Conservation (phyloP, 495 filamentous ascomycete genomes). For the Penicillium desertorum region DNA sequence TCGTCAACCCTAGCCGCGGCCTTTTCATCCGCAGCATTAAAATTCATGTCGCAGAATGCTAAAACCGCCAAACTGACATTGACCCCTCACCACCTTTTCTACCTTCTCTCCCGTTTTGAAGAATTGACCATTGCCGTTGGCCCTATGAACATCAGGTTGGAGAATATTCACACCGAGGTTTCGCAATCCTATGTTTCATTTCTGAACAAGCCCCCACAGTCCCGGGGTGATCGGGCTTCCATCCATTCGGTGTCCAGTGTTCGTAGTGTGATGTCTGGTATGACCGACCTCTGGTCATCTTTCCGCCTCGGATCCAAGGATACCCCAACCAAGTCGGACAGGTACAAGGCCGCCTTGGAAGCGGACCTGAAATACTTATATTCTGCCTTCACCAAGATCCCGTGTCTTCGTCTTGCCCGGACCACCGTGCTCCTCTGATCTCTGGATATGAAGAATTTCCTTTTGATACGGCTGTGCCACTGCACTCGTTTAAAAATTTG, state of each 20-base stretch:
- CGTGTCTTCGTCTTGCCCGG: constrained; percentile 85
- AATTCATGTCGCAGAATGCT: constrained; percentile 76
- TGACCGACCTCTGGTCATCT: constrained; percentile 88
- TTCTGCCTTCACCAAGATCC: constrained; percentile 97
- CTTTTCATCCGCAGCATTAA: constrained; percentile 79
- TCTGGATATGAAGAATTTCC: constrained; percentile 96
- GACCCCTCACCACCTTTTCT: constrained; percentile 97
- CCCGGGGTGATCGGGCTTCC: constrained; percentile 77
- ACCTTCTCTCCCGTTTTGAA: constrained; percentile 90
- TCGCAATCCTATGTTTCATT: constrained; percentile 95
- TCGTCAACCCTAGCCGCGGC: constrained; percentile 75
- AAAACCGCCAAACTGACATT: constrained; percentile 90
- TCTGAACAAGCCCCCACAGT: constrained; percentile 72
- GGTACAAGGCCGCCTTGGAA: constrained; percentile 78
- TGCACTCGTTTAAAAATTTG: constrained; percentile 94
- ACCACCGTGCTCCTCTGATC: constrained; percentile 84
- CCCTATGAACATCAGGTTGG: constrained; percentile 91
- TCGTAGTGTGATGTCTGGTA: constrained; percentile 93
- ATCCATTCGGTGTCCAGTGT: constrained; percentile 96
- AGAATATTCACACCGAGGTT: constrained; percentile 87
- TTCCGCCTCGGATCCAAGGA: constrained; percentile 76
- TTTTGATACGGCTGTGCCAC: constrained; percentile 94
- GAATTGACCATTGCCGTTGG: constrained; percentile 86
- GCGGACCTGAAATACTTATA: constrained; percentile 93
- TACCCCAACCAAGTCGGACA: constrained; percentile 75